Evolutionary conservation across 805 yeast species (phyloP), one percentile per base, ranked within the genome.

Genomic region (Huiozyma naganishii): DNA sequence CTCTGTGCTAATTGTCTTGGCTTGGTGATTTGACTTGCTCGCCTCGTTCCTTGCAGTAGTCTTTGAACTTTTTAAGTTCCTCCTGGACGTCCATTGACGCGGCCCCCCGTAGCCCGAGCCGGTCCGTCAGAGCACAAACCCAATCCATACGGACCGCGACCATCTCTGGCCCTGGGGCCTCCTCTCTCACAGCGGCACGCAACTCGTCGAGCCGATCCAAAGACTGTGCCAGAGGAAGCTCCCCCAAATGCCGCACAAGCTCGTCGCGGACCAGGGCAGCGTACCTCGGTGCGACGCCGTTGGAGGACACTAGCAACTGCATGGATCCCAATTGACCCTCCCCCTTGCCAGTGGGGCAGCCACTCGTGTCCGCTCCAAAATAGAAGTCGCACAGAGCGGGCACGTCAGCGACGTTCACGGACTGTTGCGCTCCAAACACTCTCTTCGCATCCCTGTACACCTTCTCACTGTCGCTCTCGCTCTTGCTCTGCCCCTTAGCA

Each of bases 331-430:
- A 40, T 5, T 29, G 13, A 1, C 46, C 57, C 8, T 45, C 32
- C 6, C 29, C 33, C 8, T 55, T 42, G 4, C 23, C 23, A 17
- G 23, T 17, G 23, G 23, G 23, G 23, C 23, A 17, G 23, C 23
- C 23, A 17, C 23, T 17, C 23, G 23, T 17, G 38, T 62, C 59
- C 23, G 66, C 61, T 6, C 67, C 67, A 45, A 63, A 63, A 41
- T 58, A 62, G 23, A 60, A 56, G 42, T 61, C 64, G 47, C 67
- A 63, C 12, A 61, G 40, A 2, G 56, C 54, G 7, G 66, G 66
- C 11, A 57, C 55, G 41, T 63, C 67, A 6, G 66, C 66, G 7
- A 63, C 64, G 40, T 63, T 63, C n/a, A 62, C 52, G 42, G 57
- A 38, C 36, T 59, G 62, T 27, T 53, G 55, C 6, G 48, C 41